Percentiles rank a stretch among this genome's conserved stretches.
phyloP scores from a whole-genome alignment of 1,284 basidiomycete species.

The Chalciporus sp. region DNA sequence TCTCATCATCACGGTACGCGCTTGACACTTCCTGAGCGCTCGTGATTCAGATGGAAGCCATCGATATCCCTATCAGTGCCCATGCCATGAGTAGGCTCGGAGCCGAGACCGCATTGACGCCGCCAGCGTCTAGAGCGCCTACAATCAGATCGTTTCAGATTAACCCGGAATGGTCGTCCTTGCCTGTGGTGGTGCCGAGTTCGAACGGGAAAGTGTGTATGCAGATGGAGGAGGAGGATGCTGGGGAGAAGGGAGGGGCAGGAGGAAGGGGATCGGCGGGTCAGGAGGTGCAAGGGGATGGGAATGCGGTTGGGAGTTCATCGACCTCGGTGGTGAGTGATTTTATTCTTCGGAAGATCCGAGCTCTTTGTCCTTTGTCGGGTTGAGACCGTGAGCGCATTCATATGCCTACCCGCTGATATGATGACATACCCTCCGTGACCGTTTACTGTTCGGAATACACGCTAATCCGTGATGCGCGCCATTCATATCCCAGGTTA shows the following conservation, averaged over 20 bases:
- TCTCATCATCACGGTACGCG: too few relatives aligned
- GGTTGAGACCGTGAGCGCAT: too few relatives aligned
- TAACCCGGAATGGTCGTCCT: too few relatives aligned
- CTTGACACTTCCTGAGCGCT: too few relatives aligned
- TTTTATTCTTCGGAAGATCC: not conserved
- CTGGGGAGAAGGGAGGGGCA: not conserved
- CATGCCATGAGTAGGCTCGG: too few relatives aligned
- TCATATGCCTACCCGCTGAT: not conserved
- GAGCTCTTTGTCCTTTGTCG: not conserved
- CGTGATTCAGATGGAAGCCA: too few relatives aligned
- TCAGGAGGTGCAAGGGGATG: not conserved
- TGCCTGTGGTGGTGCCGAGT: too few relatives aligned
- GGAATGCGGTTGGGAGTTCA: not conserved
- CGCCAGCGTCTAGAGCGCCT: not conserved
- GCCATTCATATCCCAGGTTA: not conserved
- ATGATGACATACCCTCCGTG: not conserved
- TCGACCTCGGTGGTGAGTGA: not conserved
- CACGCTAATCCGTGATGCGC: not conserved
- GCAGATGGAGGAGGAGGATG: not conserved
- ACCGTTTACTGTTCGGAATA: not conserved
- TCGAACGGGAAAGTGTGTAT: not conserved
- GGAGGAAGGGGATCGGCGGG: not conserved
- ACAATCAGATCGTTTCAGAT: too few relatives aligned
- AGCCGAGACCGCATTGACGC: not conserved
- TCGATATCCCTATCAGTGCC: not conserved